These are phyloP conservation scores for Byssoonygena ceratinophila DNA, from an alignment of 2,329 filamentous ascomycete genomes.

Conservation along the genomic window DNA sequence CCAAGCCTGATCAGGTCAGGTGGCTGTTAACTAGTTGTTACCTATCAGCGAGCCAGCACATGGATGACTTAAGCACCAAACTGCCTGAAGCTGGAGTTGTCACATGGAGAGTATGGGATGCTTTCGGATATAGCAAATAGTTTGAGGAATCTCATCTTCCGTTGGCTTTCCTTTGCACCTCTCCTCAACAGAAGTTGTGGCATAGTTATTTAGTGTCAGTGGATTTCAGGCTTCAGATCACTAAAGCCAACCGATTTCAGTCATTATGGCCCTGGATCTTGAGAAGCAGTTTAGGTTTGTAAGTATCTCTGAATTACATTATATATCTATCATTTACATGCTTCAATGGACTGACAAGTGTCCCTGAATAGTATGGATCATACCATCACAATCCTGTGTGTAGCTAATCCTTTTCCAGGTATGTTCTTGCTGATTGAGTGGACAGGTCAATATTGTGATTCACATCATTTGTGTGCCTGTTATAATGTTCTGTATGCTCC, in stretches of 20 bases:
- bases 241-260: not conserved
- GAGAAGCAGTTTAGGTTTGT: slow-evolving; percentile 59
- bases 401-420: not conserved
- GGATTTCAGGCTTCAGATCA: not conserved
- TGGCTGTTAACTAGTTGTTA: too few relatives aligned
- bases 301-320: slow-evolving; percentile 28
- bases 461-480: slow-evolving; percentile 55
- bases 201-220: too few relatives aligned
- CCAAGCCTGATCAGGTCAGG: slow-evolving; percentile 19
- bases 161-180: too few relatives aligned
- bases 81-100: not conserved
- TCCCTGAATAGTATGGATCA: slow-evolving; percentile 48
- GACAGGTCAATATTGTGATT: slow-evolving; percentile 53
- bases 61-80: not conserved
- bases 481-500: slow-evolving; percentile 49
- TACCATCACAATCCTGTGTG: slow-evolving; percentile 54
- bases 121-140: not conserved
- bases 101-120: slow-evolving; percentile 5
- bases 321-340: slow-evolving; percentile 1
- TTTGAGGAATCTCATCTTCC: not conserved
- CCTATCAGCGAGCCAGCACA: too few relatives aligned
- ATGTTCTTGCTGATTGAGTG: slow-evolving; percentile 11
- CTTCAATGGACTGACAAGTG: slow-evolving; percentile 17
- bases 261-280: slow-evolving; percentile 41
- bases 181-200: too few relatives aligned